These are phyloP conservation scores for Linnemannia hyalina DNA, from an alignment of 192 early-diverging fungal genomes.

Conservation along the genomic window DNA sequence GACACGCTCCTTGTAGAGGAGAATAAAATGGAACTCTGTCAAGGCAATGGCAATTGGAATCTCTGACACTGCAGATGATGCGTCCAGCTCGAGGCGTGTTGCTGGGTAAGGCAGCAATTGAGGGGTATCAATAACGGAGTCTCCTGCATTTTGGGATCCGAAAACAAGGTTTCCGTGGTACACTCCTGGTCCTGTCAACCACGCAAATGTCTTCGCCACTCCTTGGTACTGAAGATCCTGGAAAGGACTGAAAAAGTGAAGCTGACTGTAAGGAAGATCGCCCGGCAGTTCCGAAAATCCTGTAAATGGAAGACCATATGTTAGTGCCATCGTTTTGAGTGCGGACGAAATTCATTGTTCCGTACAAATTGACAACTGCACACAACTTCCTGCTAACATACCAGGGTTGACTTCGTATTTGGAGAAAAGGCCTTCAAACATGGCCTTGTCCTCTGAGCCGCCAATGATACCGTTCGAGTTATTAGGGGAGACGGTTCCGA, in stretches of 20 bases:
- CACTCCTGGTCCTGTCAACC: constrained; percentile 91
- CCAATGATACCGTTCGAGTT: constrained; percentile 52
- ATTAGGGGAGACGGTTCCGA: constrained; percentile 72
- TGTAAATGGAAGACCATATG: constrained; percentile 15
- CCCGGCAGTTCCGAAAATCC: constrained; percentile 73
- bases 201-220: constrained; percentile 86
- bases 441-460: constrained; percentile 66
- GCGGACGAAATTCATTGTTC: not conserved
- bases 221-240: constrained; percentile 76
- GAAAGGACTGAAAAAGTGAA: constrained; percentile 79
- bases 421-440: constrained; percentile 85
- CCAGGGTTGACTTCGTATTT: constrained; percentile 77
- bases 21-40: constrained; percentile 91
- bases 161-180: constrained; percentile 88
- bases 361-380: not conserved
- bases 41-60: constrained; percentile 83
- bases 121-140: constrained; percentile 86
- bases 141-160: constrained; percentile 78
- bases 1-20: constrained; percentile 84
- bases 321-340: not conserved
- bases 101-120: constrained; percentile 86
- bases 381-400: constrained; percentile 25
- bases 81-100: constrained; percentile 53
- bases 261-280: constrained; percentile 64
- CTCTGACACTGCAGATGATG: constrained; percentile 55